phyloP scores from a whole-genome alignment of 2,329 filamentous ascomycete species.

The Magnaporthiopsis rhizophila region DNA sequence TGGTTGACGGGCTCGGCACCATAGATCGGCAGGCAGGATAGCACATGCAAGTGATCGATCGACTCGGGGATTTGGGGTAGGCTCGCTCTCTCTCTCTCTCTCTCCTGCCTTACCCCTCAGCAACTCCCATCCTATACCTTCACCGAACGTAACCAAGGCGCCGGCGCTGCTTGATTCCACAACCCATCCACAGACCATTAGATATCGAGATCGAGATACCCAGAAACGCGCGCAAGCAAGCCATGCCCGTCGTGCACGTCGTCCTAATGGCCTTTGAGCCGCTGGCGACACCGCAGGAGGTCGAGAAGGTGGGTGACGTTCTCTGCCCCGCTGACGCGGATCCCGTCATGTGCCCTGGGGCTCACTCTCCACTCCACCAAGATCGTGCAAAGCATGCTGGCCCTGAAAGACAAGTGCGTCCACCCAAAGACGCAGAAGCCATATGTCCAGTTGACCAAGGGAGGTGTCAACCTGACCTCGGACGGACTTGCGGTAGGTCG shows the following conservation, averaged over 20 bases:
- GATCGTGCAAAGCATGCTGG: slow-evolving; percentile 30
- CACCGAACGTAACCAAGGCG: not conserved
- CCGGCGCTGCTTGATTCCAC: not conserved
- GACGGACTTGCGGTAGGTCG: slow-evolving; percentile 49
- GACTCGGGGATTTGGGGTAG: too few species aligned
- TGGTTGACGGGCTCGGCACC: too few species aligned
- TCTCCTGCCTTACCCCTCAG: not conserved
- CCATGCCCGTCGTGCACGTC: slow-evolving; percentile 8
- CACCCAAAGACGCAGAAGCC: slow-evolving; percentile 49
- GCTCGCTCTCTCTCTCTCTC: not conserved
- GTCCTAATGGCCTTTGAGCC: slow-evolving; percentile 8
- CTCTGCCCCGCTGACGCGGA: not conserved
- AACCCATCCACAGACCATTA: not conserved
- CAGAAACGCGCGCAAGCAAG: not conserved
- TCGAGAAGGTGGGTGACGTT: not conserved
- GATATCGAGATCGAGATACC: too few species aligned
- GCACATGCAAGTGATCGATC: too few species aligned
- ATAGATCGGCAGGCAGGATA: too few species aligned
- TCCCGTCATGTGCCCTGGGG: too few species aligned
- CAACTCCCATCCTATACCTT: not conserved
- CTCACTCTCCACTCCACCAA: too few species aligned
- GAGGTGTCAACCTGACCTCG: slow-evolving; percentile 53
- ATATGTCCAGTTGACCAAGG: slow-evolving; percentile 51
- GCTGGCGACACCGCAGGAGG: slow-evolving; percentile 4
- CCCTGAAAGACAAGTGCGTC: slow-evolving; percentile 50